A percentile compares a stretch with the other conserved stretches of the same genome.
Evolutionary conservation across 176 grass and related monocot genomes (phyloP).

Genomic region (Urochloa ruziziensis): DNA sequence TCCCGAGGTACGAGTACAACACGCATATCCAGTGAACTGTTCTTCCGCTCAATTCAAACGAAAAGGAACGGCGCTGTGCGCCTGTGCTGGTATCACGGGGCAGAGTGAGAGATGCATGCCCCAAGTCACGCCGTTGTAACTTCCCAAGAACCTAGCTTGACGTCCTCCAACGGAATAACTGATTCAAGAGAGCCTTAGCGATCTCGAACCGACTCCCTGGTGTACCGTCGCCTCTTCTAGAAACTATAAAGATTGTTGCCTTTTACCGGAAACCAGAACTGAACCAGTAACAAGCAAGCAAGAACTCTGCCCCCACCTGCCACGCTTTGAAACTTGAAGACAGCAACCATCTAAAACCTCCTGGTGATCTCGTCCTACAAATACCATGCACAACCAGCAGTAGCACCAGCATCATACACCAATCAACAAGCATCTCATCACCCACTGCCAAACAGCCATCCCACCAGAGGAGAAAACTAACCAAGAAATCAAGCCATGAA

Average conservation of each 20-base stretch:
- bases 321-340: neutral
- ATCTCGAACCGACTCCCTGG: no score
- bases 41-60: neutral
- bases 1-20: no score
- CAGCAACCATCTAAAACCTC: neutral
- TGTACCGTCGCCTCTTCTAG: neutral
- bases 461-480: neutral
- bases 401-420: neutral
- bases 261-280: neutral
- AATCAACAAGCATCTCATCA: neutral
- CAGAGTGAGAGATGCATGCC: no score
- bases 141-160: no score
- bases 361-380: slow-evolving; percentile 13
- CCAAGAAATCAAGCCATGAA: slow-evolving; percentile 17
- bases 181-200: neutral
- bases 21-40: no score
- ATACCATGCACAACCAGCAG: neutral
- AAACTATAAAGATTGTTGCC: neutral
- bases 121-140: no score
- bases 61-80: no score
- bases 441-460: neutral
- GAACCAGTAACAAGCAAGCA: neutral
- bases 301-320: neutral
- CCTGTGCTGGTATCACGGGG: no score
- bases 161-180: neutral